phyloP scores from a whole-genome alignment of 2,329 filamentous ascomycete genomes.

The Exophiala spinifera region DNA sequence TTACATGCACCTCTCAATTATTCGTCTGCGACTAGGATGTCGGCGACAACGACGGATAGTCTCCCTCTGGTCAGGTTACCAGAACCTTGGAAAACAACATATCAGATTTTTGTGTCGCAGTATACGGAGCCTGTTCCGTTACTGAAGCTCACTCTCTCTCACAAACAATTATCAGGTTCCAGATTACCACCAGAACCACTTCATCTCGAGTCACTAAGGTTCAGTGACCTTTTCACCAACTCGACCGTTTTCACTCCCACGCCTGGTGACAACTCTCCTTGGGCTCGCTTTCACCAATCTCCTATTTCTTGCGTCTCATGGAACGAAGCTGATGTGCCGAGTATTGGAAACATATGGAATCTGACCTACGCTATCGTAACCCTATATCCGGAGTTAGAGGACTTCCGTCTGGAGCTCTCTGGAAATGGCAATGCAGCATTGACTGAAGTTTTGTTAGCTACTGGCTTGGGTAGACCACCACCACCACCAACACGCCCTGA shows the following conservation, averaged over 20 bases:
- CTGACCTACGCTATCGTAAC: conserved; percentile 39
- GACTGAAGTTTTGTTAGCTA: conserved; percentile 30
- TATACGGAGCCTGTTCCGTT: conserved; percentile 16
- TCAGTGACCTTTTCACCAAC: conserved; percentile 31
- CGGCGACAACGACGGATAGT: too few relatives aligned
- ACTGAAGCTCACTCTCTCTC: conserved; percentile 25
- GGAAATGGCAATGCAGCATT: conserved; percentile 28
- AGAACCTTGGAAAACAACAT: conserved; percentile 27
- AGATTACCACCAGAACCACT: conserved; percentile 29
- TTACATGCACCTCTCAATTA: too few relatives aligned
- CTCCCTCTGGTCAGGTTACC: conserved; percentile 22
- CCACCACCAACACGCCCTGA: conserved; percentile 36
- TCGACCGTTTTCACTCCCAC: conserved; percentile 26
- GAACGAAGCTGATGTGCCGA: conserved; percentile 32
- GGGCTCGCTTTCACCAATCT: conserved; percentile 36
- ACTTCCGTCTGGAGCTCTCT: conserved; percentile 35
- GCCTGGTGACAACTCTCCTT: conserved; percentile 38
- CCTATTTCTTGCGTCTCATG: conserved; percentile 36
- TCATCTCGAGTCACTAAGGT: conserved; percentile 33
- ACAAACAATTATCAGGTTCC: conserved; percentile 24
- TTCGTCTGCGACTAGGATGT: too few relatives aligned
- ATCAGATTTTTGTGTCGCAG: conserved; percentile 23
- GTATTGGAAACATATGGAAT: conserved; percentile 41
- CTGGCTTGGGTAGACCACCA: conserved; percentile 41
- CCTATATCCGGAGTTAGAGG: conserved; percentile 33